Base-by-base conservation (phyloP, 345 rosid genomes). In the Acer yangbiense region DNA sequence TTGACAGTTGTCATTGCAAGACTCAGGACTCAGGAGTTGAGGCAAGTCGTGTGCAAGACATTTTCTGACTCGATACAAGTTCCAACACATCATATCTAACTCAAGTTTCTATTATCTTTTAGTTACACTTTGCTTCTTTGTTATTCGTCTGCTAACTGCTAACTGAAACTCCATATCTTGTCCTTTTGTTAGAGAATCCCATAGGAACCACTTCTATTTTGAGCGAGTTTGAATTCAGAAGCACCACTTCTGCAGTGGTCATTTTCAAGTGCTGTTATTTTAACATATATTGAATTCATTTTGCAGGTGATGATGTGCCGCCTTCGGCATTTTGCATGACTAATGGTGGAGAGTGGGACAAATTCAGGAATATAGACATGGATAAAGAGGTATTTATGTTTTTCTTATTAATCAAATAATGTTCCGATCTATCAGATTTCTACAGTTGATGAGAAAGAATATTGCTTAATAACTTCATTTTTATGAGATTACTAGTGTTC, bases 331-430 rank as follows among this genome's bases (percentile, higher is more conserved):
- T 95, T 87, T 85, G 84, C 87, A 85, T 89, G 93, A 80, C 94
- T 69, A 89, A 82, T 78, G 79, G 83, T 80, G 90, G 81, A 74
- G 99, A 92, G 76, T 95, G 99, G 99, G 99, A 93, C 86, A 92
- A 84, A 65, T 85, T 93, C 79, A 90, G 98, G 89, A 92, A 77
- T 86, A 92, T 95, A 84, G 99, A 95, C 88, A 95, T 95, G 98
- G 98, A 95, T 86, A 92, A 91, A 85, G 97, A 95, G 98, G 99
- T 93, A 48, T 62, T 65, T 78, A 71, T 82, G 17, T 76, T 82
- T 71, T 69, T 73, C 76, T 78, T 66, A 5, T 66, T 77, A 39
- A 72, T 43, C 43, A 66, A 58, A 68, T 44, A 62, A 52, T 73
- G 65, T 77, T 78, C 48, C 17, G 16, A 14, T 62, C 9, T 79